Evolutionary conservation across 148 eudicot species (phyloP), one percentile per base, ranked within the genome.

Genomic region (Pouteria glomerata): DNA sequence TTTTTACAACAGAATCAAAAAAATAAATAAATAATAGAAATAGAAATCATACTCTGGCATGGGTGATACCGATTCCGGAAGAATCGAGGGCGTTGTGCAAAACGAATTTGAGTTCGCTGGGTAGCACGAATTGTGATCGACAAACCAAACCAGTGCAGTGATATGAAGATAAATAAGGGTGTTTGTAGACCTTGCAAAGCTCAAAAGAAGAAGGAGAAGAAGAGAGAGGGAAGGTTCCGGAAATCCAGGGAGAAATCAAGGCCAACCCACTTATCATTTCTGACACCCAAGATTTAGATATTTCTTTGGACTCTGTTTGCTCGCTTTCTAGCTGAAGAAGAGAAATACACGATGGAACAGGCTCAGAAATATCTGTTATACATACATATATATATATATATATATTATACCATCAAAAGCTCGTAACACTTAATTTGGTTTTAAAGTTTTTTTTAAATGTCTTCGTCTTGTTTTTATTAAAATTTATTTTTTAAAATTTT

Each of bases 51-150:
- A 90, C 96, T 41, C 84, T 78, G 56, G 92, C 92, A 72, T 83
- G 86, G 58, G 79, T 61, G 57, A 86, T 83, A 70, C 85, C 80
- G 81, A 74, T 53, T 33, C 89, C 92, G 15, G 89, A 84, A 57
- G 85, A 81, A 81, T 84, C 84, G 44, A 90, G 89, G 27, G 96
- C 87, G 48, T 86, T 80, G 67, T 86, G 96, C 27, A 90, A 78
- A 19, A 88, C 82, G 44, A 88, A 86, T 39, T 88, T 86, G 33
- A 83, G 70, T 57, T 75, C 86, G 31, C 77, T 65, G 3, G 81
- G 47, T 18, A 78, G 50, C 4, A 73, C 41, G 57, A 80, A 77
- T 39, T 76, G 83, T 2, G 81, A 82, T 15, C 79, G 57, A 39
- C 90, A 84, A 62, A 72, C 4, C n/a, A 71, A 57, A 52, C 26